Conservation (phyloP, 495 filamentous ascomycete genomes). For the Aspergillus campestris region DNA sequence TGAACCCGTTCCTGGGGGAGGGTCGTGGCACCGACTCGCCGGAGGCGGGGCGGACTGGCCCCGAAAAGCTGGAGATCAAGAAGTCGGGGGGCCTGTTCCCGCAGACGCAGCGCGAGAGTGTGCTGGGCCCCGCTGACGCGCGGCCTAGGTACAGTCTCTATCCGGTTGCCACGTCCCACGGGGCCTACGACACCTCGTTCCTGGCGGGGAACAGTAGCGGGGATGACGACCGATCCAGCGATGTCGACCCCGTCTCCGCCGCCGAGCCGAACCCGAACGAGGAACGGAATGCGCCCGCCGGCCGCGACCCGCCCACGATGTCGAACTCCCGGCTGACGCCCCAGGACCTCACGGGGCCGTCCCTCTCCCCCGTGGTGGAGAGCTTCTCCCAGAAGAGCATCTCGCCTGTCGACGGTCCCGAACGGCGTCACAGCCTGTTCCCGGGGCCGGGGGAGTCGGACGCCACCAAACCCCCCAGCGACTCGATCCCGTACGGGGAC, state of each 20-base stretch:
- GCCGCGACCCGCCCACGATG: no score
- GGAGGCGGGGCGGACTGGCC: slow-evolving; percentile 8
- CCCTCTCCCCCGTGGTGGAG: slow-evolving; percentile 25
- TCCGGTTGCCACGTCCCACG: slow-evolving; percentile 14
- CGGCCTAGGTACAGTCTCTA: slow-evolving; percentile 23
- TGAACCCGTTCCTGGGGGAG: slow-evolving; percentile 71
- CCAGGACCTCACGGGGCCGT: slow-evolving; percentile 11
- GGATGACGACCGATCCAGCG: slow-evolving; percentile 30
- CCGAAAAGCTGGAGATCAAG: slow-evolving; percentile 9
- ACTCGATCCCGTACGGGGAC: slow-evolving; percentile 35
- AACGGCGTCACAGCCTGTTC: not conserved
- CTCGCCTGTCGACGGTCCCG: slow-evolving; percentile 7
- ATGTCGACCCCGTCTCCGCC: slow-evolving; percentile 12
- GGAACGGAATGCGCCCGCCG: not conserved
- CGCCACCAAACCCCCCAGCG: slow-evolving; percentile 14
- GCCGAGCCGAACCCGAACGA: slow-evolving; percentile 9
- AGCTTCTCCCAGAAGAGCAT: slow-evolving; percentile 20
- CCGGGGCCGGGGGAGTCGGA: slow-evolving; percentile 18
- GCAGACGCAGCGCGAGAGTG: slow-evolving; percentile 22
- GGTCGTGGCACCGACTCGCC: slow-evolving; percentile 14
- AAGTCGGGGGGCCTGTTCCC: slow-evolving; percentile 9
- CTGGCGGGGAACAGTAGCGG: slow-evolving; percentile 42
- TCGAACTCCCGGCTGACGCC: not conserved
- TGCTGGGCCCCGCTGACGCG: slow-evolving; percentile 12
- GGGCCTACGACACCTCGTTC: slow-evolving; percentile 37